Evolutionary conservation across 768 basidiomycete species (phyloP).

Genomic region (Boletus pseudo-olivaceus): DNA sequence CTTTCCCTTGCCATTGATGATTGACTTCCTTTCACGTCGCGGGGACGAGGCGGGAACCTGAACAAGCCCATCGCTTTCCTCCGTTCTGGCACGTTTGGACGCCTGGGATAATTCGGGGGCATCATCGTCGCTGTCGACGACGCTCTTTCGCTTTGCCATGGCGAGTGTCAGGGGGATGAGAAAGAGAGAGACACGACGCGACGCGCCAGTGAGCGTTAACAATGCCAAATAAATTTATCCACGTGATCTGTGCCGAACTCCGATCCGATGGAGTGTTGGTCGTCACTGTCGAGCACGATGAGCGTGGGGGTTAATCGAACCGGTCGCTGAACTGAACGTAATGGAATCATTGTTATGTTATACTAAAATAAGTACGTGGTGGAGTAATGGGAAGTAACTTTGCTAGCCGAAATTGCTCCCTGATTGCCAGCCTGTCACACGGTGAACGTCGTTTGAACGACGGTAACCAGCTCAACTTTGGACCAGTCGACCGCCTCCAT

Average conservation of each 20-base stretch:
- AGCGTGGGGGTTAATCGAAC: neutral
- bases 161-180: neutral
- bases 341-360: neutral
- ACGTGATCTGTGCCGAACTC: constrained; percentile 6
- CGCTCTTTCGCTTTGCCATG: constrained; percentile 57
- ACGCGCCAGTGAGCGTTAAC: constrained; percentile 13
- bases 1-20: constrained; percentile 33
- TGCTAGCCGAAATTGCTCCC: constrained; percentile 18
- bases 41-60: constrained; percentile 13
- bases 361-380: neutral
- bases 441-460: constrained; percentile 13
- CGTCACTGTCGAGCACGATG: neutral
- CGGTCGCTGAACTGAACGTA: neutral
- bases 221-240: constrained; percentile 21
- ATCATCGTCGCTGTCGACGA: constrained; percentile 43
- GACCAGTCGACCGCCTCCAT: neutral
- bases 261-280: neutral
- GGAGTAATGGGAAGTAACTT: neutral
- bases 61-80: constrained; percentile 36
- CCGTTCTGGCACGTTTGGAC: constrained; percentile 44
- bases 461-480: constrained; percentile 15
- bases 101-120: constrained; percentile 29
- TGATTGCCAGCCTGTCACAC: constrained; percentile 12
- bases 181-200: constrained; percentile 28
- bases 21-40: constrained; percentile 27